A percentile compares a stretch with the other conserved stretches of the same genome.
phyloP scores from a whole-genome alignment of 2,329 filamentous ascomycete genomes.

The Hysterium pulicare region DNA sequence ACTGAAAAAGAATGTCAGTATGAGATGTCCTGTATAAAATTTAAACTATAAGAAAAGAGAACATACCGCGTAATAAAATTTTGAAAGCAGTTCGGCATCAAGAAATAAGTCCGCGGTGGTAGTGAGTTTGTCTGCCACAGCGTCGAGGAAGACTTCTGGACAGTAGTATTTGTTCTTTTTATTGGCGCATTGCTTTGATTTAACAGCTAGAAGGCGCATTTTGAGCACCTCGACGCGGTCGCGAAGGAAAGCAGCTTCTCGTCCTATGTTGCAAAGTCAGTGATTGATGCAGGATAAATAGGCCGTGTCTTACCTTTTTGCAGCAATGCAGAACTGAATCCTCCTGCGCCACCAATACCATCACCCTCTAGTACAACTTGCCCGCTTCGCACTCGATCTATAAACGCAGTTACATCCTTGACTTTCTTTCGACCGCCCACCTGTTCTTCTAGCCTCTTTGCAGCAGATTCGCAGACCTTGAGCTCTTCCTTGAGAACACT shows the following conservation, averaged over 20 bases:
- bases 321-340: slow-evolving; percentile 86
- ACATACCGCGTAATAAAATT: slow-evolving; percentile 83
- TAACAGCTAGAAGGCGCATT: slow-evolving; percentile 82
- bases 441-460: slow-evolving; percentile 69
- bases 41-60: background rate
- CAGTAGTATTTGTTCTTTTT: slow-evolving; percentile 94
- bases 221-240: slow-evolving; percentile 87
- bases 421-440: slow-evolving; percentile 83
- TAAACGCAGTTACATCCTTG: slow-evolving; percentile 83
- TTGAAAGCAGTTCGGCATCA: slow-evolving; percentile 91
- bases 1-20: slow-evolving; percentile 44
- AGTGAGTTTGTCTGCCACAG: slow-evolving; percentile 90
- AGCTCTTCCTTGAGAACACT: slow-evolving; percentile 84
- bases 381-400: slow-evolving; percentile 84
- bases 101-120: slow-evolving; percentile 94
- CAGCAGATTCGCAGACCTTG: slow-evolving; percentile 73
- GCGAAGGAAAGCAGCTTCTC: slow-evolving; percentile 89
- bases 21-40: background rate
- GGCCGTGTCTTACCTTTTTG: slow-evolving; percentile 74
- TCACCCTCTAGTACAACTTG: slow-evolving; percentile 76
- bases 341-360: slow-evolving; percentile 79
- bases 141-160: slow-evolving; percentile 95
- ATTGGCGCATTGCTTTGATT: slow-evolving; percentile 81
- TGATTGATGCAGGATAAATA: too few relatives aligned
- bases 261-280: too few relatives aligned